phyloP scores from a whole-genome alignment of 805 yeast genomes.

The Zygotorulaspora sp. region DNA sequence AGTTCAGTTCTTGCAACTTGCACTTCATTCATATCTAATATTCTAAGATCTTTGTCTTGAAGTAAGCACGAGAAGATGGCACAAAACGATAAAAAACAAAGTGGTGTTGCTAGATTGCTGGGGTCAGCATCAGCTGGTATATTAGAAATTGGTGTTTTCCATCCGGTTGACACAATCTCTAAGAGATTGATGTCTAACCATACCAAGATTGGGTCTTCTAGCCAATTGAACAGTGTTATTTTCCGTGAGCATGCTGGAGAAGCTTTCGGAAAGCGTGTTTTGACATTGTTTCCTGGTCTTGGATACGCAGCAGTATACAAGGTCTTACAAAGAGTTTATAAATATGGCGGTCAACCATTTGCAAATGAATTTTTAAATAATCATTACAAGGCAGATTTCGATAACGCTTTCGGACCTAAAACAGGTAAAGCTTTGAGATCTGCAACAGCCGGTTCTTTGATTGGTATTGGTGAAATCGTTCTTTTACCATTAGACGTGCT shows the following conservation, averaged over 20 bases:
- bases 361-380: constrained; percentile 86
- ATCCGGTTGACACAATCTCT: constrained; percentile 97
- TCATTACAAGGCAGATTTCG: constrained; percentile 68
- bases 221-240: constrained; percentile 78
- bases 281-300: constrained; percentile 92
- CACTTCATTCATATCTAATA: too few species aligned
- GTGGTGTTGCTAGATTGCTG: constrained; percentile 82
- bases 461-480: constrained; percentile 97
- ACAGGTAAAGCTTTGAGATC: constrained; percentile 96
- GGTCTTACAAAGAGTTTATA: constrained; percentile 93
- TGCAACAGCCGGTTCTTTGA: constrained; percentile 95
- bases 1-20: too few species aligned
- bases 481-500: constrained; percentile 92
- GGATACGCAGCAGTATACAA: constrained; percentile 98
- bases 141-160: constrained; percentile 93
- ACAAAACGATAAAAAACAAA: constrained; percentile 66
- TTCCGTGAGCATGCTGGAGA: constrained; percentile 77
- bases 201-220: constrained; percentile 55
- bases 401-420: constrained; percentile 77
- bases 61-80: constrained; percentile 8
- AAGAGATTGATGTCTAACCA: constrained; percentile 89
- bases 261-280: constrained; percentile 62
- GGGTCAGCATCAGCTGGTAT: constrained; percentile 99
- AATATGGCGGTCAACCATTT: constrained; percentile 98
- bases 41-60: neutral